Percentiles rank a stretch among this genome's conserved stretches.
These are phyloP conservation scores for Monosporascus ibericus DNA, from an alignment of 2,329 filamentous ascomycete species.

Conservation along the genomic window DNA sequence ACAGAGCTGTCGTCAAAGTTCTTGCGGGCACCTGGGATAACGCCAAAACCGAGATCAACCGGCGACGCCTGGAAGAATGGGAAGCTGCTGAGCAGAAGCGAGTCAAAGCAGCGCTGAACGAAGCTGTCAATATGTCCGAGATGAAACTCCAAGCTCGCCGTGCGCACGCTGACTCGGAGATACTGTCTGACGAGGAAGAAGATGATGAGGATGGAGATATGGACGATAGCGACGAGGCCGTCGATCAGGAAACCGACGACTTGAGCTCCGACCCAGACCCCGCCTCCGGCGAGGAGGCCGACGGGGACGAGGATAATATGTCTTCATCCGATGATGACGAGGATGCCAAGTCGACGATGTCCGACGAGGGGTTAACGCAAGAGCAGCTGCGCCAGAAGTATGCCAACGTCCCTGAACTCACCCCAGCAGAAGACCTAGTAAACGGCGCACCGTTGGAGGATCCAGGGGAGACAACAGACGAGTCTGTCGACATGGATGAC, in stretches of 20 bases:
- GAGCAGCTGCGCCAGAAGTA: conserved; percentile 67
- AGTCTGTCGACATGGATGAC: conserved; percentile 64
- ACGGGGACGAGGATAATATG: conserved; percentile 51
- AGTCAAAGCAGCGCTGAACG: conserved; percentile 63
- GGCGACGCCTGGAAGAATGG: conserved; percentile 54
- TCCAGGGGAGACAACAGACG: conserved; percentile 51
- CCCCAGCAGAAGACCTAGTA: conserved; percentile 19
- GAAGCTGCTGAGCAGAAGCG: conserved; percentile 59
- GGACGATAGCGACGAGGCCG: conserved; percentile 40
- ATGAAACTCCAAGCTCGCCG: conserved; percentile 60
- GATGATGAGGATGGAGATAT: conserved; percentile 30
- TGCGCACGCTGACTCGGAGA: conserved; percentile 47
- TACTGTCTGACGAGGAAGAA: conserved; percentile 34
- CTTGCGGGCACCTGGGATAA: conserved; percentile 58
- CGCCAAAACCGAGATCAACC: conserved; percentile 55
- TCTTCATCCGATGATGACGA: conserved; percentile 59
- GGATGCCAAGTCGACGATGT: conserved; percentile 43
- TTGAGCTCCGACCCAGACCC: conserved; percentile 34
- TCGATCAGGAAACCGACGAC: conserved; percentile 42
- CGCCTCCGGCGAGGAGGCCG: conserved; percentile 26
- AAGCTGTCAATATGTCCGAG: conserved; percentile 67
- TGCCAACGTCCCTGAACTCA: conserved; percentile 51
- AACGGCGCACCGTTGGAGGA: conserved; percentile 16
- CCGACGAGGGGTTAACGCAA: conserved; percentile 61
- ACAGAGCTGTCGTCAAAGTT: conserved; percentile 62